Percentiles rank a stretch among this genome's conserved stretches.
Conservation (phyloP, 2,329 filamentous ascomycete genomes). For the Alternaria consortialis region DNA sequence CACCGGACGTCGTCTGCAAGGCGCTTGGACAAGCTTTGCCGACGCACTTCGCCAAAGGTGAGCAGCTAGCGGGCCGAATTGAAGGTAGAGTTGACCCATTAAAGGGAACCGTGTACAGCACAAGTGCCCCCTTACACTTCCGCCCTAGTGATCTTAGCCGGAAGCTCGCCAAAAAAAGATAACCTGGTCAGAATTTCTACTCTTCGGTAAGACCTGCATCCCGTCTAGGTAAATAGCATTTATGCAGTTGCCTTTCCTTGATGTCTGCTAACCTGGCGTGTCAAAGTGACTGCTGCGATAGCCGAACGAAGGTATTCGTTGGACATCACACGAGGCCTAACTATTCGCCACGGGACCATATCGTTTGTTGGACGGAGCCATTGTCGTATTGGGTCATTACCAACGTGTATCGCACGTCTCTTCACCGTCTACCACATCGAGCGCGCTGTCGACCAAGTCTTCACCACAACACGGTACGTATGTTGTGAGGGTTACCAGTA, state of each 20-base stretch:
- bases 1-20: conserved; percentile 43
- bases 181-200: background rate
- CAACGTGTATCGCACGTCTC: conserved; percentile 24
- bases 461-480: conserved; percentile 23
- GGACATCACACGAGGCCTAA: conserved; percentile 31
- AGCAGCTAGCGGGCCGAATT: conserved; percentile 33
- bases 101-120: conserved; percentile 28
- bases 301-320: conserved; percentile 31
- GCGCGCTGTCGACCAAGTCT: background rate
- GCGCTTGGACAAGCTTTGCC: conserved; percentile 46
- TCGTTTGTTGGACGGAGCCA: conserved; percentile 36
- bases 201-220: background rate
- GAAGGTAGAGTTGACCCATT: conserved; percentile 28
- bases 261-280: conserved; percentile 31
- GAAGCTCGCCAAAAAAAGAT: background rate
- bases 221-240: background rate
- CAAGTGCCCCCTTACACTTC: conserved; percentile 24
- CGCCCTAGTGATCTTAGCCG: conserved; percentile 5
- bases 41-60: conserved; percentile 35
- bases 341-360: conserved; percentile 30
- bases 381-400: conserved; percentile 19
- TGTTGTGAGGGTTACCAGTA: conserved; percentile 8
- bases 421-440: conserved; percentile 9
- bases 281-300: conserved; percentile 27
- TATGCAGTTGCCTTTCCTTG: conserved; percentile 3